Base-by-base conservation (phyloP, 2,329 filamentous ascomycete species). In the Phyllosticta citrichinensis region DNA sequence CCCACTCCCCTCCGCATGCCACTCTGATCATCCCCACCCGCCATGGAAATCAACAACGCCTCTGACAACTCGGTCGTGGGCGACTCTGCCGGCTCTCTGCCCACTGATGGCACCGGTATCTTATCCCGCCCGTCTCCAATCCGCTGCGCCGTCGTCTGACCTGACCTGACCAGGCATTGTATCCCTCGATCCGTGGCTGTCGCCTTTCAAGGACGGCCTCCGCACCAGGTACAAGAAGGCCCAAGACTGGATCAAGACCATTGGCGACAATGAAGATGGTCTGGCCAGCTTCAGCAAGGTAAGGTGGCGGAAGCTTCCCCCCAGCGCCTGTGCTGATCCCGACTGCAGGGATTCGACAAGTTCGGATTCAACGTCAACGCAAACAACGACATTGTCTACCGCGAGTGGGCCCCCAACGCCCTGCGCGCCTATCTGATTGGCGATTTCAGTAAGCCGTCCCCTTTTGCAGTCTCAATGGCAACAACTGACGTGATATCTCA, bases 381-480 rank as follows among this genome's bases (percentile, higher is more conserved):
- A 59, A 86, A 96, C 69, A 90, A 90, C 73, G 91, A 92, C 73
- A 91, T 99, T 66, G 80, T 82, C 62, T 99, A 99, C 75, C 84
- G 91, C 67, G 94, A 99, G 81, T 99, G 94, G 94, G 94, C 94
- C 0, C 92, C 94, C 25, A 95, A 91, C 78, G 93, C 91, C 59
- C 80, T 84, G 51, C 81, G 88, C 69, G 94, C 94, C 56, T 91
- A 86, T 72, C 82, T 99, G 58, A 87, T 96, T 67, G 94, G 94
- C 64, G 94, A 97, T 68, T 99, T 97, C 80, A 99, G 88, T 92
- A 79, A 66, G 86, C 72, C 61, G 50, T 22, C 20, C 52, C 19
- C 1, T 52, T 20, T 10, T 22, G 27, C n/a, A 58, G 14, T 1
- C 56, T 47, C 35, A 30, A 24, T 30, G 14, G 10, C 19, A 12